Percentiles rank a stretch among this genome's conserved stretches.
Conservation (phyloP, 2,329 filamentous ascomycete genomes). For the Diplodia intermedia region DNA sequence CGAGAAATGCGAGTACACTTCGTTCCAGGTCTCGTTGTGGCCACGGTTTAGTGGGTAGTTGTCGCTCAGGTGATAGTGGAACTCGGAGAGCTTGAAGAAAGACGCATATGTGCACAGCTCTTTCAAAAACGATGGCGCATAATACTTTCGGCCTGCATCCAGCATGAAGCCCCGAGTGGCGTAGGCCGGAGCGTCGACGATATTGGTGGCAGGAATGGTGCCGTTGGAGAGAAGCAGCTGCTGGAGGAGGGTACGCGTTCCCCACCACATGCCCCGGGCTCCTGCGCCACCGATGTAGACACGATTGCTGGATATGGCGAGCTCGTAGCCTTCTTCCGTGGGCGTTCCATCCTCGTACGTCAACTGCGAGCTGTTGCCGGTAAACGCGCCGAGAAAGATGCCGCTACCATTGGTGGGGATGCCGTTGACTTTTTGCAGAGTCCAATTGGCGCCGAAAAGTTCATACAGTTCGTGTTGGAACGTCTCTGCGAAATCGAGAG, state of each 20-base stretch:
- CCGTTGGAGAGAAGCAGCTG: slow-evolving; percentile 49
- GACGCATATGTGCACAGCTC: slow-evolving; percentile 55
- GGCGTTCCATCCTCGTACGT: slow-evolving; percentile 56
- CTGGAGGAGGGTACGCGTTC: slow-evolving; percentile 56
- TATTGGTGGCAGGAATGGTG: slow-evolving; percentile 40
- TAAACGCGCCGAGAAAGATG: slow-evolving; percentile 53
- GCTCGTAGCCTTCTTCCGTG: slow-evolving; percentile 60
- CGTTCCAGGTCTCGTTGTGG: slow-evolving; percentile 54
- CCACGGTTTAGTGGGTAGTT: slow-evolving; percentile 58
- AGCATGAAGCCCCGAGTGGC: slow-evolving; percentile 55
- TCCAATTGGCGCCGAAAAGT: slow-evolving; percentile 53
- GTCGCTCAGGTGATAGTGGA: slow-evolving; percentile 59
- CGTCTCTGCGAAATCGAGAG: slow-evolving; percentile 57
- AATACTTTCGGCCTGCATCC: slow-evolving; percentile 56
- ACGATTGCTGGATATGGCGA: slow-evolving; percentile 47
- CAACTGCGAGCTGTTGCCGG: slow-evolving; percentile 41
- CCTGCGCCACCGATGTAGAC: slow-evolving; percentile 53
- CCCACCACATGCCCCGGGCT: slow-evolving; percentile 57
- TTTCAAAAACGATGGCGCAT: slow-evolving; percentile 51
- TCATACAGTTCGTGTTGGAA: slow-evolving; percentile 55
- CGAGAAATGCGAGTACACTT: slow-evolving; percentile 57
- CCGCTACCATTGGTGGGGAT: slow-evolving; percentile 48
- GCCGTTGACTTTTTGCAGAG: slow-evolving; percentile 48
- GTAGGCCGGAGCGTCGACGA: slow-evolving; percentile 53
- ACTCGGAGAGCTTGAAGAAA: slow-evolving; percentile 59